Evolutionary conservation across 1,139 yeast genomes (phyloP).

Genomic region (Sugiyamaella xylanicola): DNA sequence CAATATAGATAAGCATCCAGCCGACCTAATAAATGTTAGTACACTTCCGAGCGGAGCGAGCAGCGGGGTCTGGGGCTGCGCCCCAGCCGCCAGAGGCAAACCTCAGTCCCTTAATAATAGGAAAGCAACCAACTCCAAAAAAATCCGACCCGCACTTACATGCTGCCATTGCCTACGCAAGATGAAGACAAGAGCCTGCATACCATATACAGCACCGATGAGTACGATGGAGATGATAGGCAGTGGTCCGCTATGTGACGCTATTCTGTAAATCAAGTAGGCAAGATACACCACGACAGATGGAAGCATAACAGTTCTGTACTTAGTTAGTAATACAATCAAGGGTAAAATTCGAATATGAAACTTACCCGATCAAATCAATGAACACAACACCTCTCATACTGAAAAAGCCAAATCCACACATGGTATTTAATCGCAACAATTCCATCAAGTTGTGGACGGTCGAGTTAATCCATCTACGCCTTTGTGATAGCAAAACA

Average conservation of each 20-base stretch:
- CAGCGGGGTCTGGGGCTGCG: too few relatives aligned
- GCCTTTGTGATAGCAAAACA: slow-evolving; percentile 47
- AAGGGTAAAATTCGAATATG: background rate
- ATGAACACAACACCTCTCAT: slow-evolving; percentile 48
- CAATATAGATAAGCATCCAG: slow-evolving; percentile 48
- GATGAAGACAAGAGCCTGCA: slow-evolving; percentile 45
- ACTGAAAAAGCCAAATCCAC: slow-evolving; percentile 48
- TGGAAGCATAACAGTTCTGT: slow-evolving; percentile 46
- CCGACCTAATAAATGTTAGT: slow-evolving; percentile 30
- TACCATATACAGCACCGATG: slow-evolving; percentile 46
- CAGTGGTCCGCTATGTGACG: slow-evolving; percentile 39
- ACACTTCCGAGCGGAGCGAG: slow-evolving; percentile 25
- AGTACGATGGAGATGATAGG: slow-evolving; percentile 46
- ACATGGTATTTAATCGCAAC: slow-evolving; percentile 44
- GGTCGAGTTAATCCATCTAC: slow-evolving; percentile 51
- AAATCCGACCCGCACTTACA: slow-evolving; percentile 23
- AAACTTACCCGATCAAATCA: slow-evolving; percentile 39
- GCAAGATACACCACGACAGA: slow-evolving; percentile 47
- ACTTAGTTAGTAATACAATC: slow-evolving; percentile 19
- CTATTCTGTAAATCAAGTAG: slow-evolving; percentile 43
- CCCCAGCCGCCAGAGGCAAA: too few relatives aligned
- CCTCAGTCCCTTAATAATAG: too few relatives aligned
- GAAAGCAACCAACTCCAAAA: too few relatives aligned
- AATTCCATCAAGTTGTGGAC: slow-evolving; percentile 48
- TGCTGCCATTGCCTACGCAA: slow-evolving; percentile 48